Percentiles rank a stretch among this genome's conserved stretches.
These are phyloP conservation scores for Gyromitra esculenta DNA, from an alignment of 2,329 filamentous ascomycete species.

Conservation along the genomic window DNA sequence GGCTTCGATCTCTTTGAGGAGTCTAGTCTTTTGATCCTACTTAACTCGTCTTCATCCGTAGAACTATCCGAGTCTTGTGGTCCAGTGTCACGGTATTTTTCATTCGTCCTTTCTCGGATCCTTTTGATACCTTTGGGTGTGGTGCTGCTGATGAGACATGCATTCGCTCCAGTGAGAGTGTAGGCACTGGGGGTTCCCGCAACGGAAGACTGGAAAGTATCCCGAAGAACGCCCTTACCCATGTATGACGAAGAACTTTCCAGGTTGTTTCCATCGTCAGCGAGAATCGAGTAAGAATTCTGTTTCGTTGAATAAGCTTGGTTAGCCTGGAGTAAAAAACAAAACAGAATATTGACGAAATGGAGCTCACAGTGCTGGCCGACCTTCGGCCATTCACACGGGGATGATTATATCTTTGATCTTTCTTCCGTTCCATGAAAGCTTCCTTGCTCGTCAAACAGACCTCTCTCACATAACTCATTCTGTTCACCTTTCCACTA, in stretches of 20 bases:
- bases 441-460: not conserved
- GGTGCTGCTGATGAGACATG: not conserved
- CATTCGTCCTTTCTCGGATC: not conserved
- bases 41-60: not conserved
- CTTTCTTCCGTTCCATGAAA: not conserved
- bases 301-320: not conserved
- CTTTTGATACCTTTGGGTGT: not conserved
- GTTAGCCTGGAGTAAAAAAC: not conserved
- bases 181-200: not conserved
- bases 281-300: conserved; percentile 12
- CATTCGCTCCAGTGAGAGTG: not conserved
- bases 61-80: not conserved
- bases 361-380: not conserved
- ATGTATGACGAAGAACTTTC: too few relatives aligned
- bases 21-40: not conserved
- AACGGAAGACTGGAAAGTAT: not conserved
- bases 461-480: not conserved
- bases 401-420: not conserved
- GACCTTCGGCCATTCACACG: not conserved
- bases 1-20: conserved; percentile 6
- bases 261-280: not conserved
- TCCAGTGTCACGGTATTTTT: conserved; percentile 12
- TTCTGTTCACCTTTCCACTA: not conserved
- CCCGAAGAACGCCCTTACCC: not conserved
- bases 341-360: too few relatives aligned